Evolutionary conservation across 202 grass and related monocot species (phyloP), one percentile per base, ranked within the genome.

Genomic region (Hordeum pubiflorum): DNA sequence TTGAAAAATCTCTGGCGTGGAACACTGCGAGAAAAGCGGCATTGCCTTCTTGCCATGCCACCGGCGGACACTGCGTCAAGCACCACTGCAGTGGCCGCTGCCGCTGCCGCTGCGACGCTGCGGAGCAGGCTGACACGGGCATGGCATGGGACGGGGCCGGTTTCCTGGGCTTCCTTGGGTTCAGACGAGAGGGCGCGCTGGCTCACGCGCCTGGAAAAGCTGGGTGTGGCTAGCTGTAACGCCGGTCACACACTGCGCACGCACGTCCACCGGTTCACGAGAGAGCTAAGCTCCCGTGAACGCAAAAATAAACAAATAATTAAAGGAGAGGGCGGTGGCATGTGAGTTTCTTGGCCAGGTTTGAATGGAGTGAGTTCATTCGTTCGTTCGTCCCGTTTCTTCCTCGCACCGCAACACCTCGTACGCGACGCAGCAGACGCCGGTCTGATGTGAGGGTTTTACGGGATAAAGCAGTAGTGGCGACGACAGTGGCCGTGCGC

Each of bases 61-160:
- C 64, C 78, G 57, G 77, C 58, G 80, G 66, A 77, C 87, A 39
- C 87, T 85, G 77, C 58, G 57, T 23, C 26, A 38, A 72, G 72
- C 78, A 73, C 69, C 26, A 73, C 69, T 15, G 14, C 41, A 72
- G 63, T 5, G 2, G 26, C 39, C 6, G 72, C 61, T 81, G 69
- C 34, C 57, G 13, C 9, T 27, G 7, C 13, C 38, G 56, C 66
- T 73, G 83, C 50, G 29, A 4, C 10, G 2, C 37, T 70, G 74
- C 63, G 14, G 8, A 61, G 4, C 55, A 72, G 77, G n/a, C 63
- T 81, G 77, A 44, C 63, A 85, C 70, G 63, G 61, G 58, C 66
- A n/a, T 63, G 79, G 36, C 15, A 23, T 43, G 36, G 65, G 65
- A 23, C 24, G 52, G 23, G 9, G 37, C 37, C 32, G 36, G 10